phyloP scores from a whole-genome alignment of 164 flowering plant species.

The Dillenia suffruticosa region DNA sequence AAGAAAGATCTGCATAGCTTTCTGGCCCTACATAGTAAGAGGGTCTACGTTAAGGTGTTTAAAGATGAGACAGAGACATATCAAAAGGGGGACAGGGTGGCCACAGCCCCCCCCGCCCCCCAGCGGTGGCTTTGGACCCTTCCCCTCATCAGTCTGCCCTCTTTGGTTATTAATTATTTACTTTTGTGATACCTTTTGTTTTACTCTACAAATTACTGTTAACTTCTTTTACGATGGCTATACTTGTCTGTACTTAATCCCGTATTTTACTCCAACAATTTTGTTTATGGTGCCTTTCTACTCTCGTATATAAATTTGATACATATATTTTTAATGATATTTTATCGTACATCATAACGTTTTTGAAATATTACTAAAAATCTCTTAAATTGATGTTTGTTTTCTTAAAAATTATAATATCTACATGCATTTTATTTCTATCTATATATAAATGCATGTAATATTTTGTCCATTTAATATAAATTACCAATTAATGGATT shows the following conservation, averaged over 20 bases:
- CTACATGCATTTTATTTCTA: too few relatives aligned
- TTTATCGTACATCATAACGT: too few relatives aligned
- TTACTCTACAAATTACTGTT: not conserved
- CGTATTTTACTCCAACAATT: not conserved
- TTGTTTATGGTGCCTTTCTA: not conserved
- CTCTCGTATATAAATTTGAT: not conserved
- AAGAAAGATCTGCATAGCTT: slow-evolving; percentile 51
- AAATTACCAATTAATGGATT: too few relatives aligned
- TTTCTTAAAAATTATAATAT: too few relatives aligned
- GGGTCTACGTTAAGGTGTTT: slow-evolving; percentile 28
- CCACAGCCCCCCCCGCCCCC: slow-evolving; percentile 22
- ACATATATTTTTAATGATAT: not conserved
- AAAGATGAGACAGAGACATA: slow-evolving; percentile 53
- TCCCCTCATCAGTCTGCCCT: slow-evolving; percentile 5
- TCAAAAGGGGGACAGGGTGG: slow-evolving; percentile 54
- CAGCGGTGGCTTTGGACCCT: slow-evolving; percentile 51
- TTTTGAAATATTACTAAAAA: too few relatives aligned
- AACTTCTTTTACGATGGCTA: too few relatives aligned
- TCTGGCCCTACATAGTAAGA: slow-evolving; percentile 36
- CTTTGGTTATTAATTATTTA: not conserved
- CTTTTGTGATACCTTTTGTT: not conserved
- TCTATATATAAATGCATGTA: too few relatives aligned
- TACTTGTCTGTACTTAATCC: not conserved
- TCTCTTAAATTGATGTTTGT: too few relatives aligned
- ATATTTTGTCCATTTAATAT: too few relatives aligned